Evolutionary conservation across 2,329 filamentous ascomycete species (phyloP).

Genomic region (Claviceps sorghi): DNA sequence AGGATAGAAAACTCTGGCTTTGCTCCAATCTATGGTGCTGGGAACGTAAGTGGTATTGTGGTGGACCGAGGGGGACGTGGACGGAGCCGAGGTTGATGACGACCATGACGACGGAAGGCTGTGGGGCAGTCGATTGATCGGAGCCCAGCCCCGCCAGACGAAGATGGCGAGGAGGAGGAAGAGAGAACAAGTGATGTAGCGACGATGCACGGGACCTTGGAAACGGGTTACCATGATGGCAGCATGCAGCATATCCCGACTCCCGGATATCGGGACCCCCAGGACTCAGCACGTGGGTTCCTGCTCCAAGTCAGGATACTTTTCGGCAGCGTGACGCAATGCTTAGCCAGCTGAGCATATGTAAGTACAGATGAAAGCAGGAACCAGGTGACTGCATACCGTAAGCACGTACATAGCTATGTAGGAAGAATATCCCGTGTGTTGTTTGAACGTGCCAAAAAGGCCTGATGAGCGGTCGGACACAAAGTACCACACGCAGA

Average conservation of each 20-base stretch:
- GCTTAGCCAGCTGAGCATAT: background rate
- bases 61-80: constrained; percentile 3
- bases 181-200: constrained; percentile 17
- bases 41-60: constrained; percentile 18
- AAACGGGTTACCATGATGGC: constrained; percentile 17
- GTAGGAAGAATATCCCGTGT: no score
- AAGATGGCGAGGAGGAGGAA: constrained; percentile 15
- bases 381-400: no score
- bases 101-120: constrained; percentile 1
- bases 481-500: no score
- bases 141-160: constrained; percentile 14
- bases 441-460: no score
- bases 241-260: background rate
- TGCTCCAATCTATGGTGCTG: constrained; percentile 25
- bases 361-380: no score
- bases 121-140: constrained; percentile 7
- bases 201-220: constrained; percentile 19
- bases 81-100: background rate
- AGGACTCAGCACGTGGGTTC: no score
- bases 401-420: no score
- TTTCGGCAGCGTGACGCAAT: no score
- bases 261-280: background rate
- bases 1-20: constrained; percentile 18
- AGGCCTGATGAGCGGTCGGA: no score
- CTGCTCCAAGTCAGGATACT: no score